Percentiles rank a stretch among this genome's conserved stretches.
phyloP scores from a whole-genome alignment of 257 asterid species.

The Eucommia ulmoides region DNA sequence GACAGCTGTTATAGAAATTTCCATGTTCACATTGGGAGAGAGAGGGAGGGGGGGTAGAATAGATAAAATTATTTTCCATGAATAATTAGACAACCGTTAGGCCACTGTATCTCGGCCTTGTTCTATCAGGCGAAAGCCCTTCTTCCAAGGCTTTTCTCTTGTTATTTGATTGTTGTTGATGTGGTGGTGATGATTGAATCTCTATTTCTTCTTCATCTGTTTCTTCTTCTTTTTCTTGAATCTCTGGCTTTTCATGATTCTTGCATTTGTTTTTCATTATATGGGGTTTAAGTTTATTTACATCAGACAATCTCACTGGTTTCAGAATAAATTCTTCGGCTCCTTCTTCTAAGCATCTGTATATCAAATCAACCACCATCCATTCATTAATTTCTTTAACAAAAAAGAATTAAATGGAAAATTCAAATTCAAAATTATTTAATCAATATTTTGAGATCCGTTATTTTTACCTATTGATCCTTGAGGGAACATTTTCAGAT shows the following conservation, averaged over 20 bases:
- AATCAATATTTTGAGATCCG: neutral
- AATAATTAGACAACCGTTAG: slow-evolving; percentile 31
- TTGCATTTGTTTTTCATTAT: slow-evolving; percentile 42
- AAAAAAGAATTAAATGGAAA: neutral
- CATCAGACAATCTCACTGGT: slow-evolving; percentile 85
- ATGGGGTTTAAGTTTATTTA: slow-evolving; percentile 70
- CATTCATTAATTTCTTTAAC: neutral
- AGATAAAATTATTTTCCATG: slow-evolving; percentile 5
- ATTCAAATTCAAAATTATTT: neutral
- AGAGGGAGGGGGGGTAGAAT: too few species aligned
- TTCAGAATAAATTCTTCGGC: slow-evolving; percentile 89
- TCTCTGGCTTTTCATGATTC: slow-evolving; percentile 9
- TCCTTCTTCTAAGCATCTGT: slow-evolving; percentile 89
- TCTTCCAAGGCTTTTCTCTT: slow-evolving; percentile 59
- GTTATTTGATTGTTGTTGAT: slow-evolving; percentile 11
- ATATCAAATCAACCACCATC: neutral
- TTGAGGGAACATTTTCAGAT: slow-evolving; percentile 92
- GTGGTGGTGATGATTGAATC: slow-evolving; percentile 8
- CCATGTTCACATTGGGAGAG: too few species aligned
- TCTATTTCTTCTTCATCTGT: slow-evolving; percentile 15
- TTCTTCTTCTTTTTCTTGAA: slow-evolving; percentile 11
- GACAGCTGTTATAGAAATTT: too few species aligned
- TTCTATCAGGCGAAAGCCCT: slow-evolving; percentile 45
- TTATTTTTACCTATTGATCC: slow-evolving; percentile 63
- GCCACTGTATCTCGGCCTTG: slow-evolving; percentile 49